These are phyloP conservation scores for Blastocystis sp. DNA, from an alignment of 352 stramenopile genomes.

Conservation along the genomic window DNA sequence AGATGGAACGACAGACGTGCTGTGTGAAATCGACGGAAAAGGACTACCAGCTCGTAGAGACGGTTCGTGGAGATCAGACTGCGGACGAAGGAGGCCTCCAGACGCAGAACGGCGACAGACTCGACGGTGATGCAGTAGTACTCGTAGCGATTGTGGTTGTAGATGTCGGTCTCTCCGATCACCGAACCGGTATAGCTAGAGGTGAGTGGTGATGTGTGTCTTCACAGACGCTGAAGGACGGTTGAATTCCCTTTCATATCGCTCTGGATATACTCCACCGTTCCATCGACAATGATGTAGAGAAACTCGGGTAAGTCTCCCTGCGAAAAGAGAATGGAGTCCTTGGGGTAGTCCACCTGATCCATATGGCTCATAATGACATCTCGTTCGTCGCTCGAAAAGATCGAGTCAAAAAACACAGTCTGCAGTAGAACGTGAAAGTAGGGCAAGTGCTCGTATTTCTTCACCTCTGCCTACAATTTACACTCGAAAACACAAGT, in stretches of 20 bases:
- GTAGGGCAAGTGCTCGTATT: constrained; percentile 8
- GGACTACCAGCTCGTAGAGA: neutral
- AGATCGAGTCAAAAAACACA: constrained; percentile 18
- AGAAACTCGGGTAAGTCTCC: constrained; percentile 9
- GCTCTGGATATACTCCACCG: constrained; percentile 29
- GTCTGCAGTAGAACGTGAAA: constrained; percentile 48
- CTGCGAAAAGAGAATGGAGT: constrained; percentile 48
- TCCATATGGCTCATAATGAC: neutral
- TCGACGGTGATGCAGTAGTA: constrained; percentile 36
- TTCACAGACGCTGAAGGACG: neutral
- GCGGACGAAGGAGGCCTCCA: neutral
- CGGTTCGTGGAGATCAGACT: constrained; percentile 1
- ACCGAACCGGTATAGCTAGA: constrained; percentile 27
- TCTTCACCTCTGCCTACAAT: neutral
- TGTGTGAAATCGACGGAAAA: neutral
- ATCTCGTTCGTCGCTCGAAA: constrained; percentile 9
- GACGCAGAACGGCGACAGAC: neutral
- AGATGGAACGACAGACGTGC: neutral
- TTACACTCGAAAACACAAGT: neutral
- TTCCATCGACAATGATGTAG: constrained; percentile 36
- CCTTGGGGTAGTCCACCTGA: neutral
- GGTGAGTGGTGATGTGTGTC: neutral
- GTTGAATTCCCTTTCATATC: constrained; percentile 37
- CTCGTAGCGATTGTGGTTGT: constrained; percentile 49
- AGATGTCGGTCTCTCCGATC: constrained; percentile 48